Conservation (phyloP, 129 eudicot species). For the Lactuca saligna region DNA sequence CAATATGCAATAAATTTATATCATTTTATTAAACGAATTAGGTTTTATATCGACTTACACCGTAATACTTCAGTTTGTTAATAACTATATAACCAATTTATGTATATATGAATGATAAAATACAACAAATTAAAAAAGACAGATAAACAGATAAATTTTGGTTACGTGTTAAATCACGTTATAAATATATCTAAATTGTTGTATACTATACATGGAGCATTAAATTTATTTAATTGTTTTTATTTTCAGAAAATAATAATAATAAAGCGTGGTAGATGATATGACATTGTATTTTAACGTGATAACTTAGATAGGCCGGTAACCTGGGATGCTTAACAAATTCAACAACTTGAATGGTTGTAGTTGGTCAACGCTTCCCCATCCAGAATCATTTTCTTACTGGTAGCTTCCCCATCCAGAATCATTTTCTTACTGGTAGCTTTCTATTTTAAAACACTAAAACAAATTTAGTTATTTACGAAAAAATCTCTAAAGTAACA, state of each 20-base stretch:
- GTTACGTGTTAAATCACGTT: no score
- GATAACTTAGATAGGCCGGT: conserved; percentile 5
- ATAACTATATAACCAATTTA: no score
- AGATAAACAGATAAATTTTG: no score
- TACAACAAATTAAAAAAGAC: no score
- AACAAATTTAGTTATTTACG: no score
- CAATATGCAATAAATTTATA: no score
- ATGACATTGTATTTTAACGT: neutral
- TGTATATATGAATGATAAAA: no score
- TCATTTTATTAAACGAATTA: no score
- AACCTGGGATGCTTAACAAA: conserved; percentile 13
- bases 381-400: conserved; percentile 9
- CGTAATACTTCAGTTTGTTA: no score
- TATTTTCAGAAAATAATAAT: neutral
- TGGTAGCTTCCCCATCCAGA: conserved; percentile 7
- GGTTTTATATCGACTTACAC: no score
- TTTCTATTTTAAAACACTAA: neutral
- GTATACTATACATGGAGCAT: neutral
- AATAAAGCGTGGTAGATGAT: neutral
- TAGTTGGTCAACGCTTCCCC: conserved; percentile 30
- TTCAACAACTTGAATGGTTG: conserved; percentile 21
- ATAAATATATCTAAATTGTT: no score
- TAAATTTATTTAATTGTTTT: neutral
- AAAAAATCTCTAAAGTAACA: no score
- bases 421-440: neutral